Conservation (phyloP, 305 asterid genomes). For the Solanum hybrid region DNA sequence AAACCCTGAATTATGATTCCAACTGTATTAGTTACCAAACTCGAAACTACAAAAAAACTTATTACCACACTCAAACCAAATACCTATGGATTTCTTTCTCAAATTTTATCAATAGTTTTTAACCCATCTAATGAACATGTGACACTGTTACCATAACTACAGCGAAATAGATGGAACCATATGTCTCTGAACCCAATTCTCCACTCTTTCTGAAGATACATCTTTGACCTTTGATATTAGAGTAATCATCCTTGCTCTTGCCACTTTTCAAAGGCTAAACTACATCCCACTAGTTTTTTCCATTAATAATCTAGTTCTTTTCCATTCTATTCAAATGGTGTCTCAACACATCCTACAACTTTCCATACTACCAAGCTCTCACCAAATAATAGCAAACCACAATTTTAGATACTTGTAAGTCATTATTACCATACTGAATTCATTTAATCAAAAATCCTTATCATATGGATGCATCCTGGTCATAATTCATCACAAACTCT, state of each 20-base stretch:
- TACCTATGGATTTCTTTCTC: not conserved
- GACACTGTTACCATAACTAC: not conserved
- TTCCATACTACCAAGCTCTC: not conserved
- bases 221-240: not conserved
- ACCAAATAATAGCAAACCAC: not conserved
- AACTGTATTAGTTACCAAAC: not conserved
- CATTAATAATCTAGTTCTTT: not conserved
- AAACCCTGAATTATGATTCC: not conserved
- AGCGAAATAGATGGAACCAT: not conserved
- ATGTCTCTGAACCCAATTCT: too few species aligned
- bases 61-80: not conserved
- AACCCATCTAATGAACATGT: not conserved
- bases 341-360: not conserved
- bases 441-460: not conserved
- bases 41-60: too few species aligned
- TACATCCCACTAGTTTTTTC: not conserved
- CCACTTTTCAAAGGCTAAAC: not conserved
- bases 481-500: not conserved
- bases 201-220: not conserved
- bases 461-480: not conserved
- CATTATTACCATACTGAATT: not conserved
- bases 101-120: not conserved
- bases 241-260: not conserved
- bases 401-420: not conserved
- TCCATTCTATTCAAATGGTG: not conserved